Conservation (phyloP, 805 yeast genomes). For the Candida anglica region DNA sequence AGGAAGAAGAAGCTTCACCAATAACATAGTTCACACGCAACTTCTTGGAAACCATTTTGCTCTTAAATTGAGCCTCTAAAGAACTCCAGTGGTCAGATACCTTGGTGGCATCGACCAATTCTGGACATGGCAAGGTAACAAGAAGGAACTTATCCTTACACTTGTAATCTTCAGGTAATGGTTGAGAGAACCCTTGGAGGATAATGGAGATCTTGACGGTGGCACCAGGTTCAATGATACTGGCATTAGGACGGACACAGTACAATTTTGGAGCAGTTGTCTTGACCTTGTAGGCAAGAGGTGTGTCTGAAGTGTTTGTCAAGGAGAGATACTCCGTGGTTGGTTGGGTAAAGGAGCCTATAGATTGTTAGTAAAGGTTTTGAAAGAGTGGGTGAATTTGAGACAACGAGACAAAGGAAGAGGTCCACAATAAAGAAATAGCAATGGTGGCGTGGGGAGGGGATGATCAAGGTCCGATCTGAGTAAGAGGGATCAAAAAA, state of each 20-base stretch:
- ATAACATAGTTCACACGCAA: conserved; percentile 57
- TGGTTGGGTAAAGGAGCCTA: conserved; percentile 74
- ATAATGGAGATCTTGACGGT: conserved; percentile 73
- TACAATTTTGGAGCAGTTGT: conserved; percentile 96
- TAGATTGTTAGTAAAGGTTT: too few relatives aligned
- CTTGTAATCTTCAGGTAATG: conserved; percentile 68
- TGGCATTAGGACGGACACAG: conserved; percentile 95
- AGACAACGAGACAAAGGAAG: neutral
- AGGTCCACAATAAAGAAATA: neutral
- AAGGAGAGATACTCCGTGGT: conserved; percentile 60
- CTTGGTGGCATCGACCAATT: conserved; percentile 47
- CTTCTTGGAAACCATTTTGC: conserved; percentile 57
- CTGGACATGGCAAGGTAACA: conserved; percentile 77
- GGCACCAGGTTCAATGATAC: conserved; percentile 72
- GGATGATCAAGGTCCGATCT: too few relatives aligned
- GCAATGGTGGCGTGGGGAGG: neutral
- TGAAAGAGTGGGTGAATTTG: too few relatives aligned
- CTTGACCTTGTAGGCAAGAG: conserved; percentile 89
- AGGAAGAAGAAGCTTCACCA: conserved; percentile 11
- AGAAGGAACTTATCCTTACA: conserved; percentile 92
- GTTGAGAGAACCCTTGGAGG: conserved; percentile 76
- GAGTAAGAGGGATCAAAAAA: too few relatives aligned
- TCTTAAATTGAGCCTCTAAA: conserved; percentile 57
- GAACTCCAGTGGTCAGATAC: conserved; percentile 75
- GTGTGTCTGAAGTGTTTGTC: conserved; percentile 51